A percentile compares a stretch with the other conserved stretches of the same genome.
phyloP scores from a whole-genome alignment of 2,329 filamentous ascomycete species.

The Arachnopeziza araneosa region DNA sequence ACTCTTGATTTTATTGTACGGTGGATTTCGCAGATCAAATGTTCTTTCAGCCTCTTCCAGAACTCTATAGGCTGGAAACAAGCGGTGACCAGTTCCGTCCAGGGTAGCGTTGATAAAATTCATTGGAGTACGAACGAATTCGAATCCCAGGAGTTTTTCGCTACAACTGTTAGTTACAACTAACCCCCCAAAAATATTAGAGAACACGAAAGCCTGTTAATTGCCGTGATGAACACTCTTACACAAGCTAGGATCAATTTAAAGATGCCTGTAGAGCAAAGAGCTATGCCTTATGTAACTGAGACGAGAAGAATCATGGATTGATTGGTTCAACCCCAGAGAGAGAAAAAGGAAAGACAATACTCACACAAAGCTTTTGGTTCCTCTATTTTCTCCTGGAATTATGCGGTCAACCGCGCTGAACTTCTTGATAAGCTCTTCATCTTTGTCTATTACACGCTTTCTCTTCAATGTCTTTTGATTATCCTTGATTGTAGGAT shows the following conservation, averaged over 20 bases:
- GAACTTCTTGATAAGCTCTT: slow-evolving; percentile 32
- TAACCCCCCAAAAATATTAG: neutral
- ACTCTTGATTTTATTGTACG: slow-evolving; percentile 28
- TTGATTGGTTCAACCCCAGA: no score
- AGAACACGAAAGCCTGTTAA: no score
- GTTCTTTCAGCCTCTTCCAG: slow-evolving; percentile 34
- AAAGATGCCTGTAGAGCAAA: neutral
- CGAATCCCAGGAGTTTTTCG: slow-evolving; percentile 19
- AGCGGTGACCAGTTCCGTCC: slow-evolving; percentile 24
- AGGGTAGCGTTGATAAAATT: slow-evolving; percentile 33
- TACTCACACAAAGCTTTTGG: slow-evolving; percentile 19
- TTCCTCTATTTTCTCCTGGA: slow-evolving; percentile 10
- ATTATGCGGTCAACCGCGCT: slow-evolving; percentile 23
- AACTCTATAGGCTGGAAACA: slow-evolving; percentile 29
- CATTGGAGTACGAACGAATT: slow-evolving; percentile 35
- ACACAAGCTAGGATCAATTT: no score
- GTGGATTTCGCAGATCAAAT: slow-evolving; percentile 17
- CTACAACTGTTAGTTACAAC: slow-evolving; percentile 14
- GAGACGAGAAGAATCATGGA: neutral
- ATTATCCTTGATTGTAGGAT: slow-evolving; percentile 39
- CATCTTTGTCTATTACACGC: slow-evolving; percentile 31
- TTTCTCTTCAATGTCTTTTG: slow-evolving; percentile 33
- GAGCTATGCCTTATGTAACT: neutral
- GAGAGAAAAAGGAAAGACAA: neutral
- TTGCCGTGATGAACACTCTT: no score